These are phyloP conservation scores for Vitellaria paradoxa DNA, from an alignment of 179 eudicot species.

Conservation along the genomic window DNA sequence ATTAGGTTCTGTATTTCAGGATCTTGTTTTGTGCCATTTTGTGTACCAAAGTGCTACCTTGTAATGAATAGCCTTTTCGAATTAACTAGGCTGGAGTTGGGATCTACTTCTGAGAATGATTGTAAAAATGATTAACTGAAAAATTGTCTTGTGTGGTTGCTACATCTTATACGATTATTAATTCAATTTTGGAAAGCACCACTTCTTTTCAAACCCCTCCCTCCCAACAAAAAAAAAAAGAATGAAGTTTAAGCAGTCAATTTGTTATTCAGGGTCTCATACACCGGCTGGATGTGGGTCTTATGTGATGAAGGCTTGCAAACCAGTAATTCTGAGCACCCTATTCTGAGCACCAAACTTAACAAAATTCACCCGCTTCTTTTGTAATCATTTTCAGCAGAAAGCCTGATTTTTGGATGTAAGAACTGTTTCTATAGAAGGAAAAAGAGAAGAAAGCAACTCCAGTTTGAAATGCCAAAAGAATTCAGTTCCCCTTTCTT, in stretches of 20 bases:
- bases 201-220: no score
- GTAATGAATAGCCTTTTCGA: background rate
- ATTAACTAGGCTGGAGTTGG: background rate
- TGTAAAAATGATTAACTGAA: background rate
- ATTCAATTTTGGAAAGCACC: no score
- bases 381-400: background rate
- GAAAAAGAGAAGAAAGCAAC: background rate
- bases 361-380: background rate
- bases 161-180: background rate
- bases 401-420: background rate
- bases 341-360: no score
- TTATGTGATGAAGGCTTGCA: no score
- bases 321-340: no score
- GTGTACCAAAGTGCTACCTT: background rate
- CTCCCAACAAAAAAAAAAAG: no score
- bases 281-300: no score
- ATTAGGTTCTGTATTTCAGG: background rate
- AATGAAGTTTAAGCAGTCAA: no score
- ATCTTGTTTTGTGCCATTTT: background rate
- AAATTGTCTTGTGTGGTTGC: background rate
- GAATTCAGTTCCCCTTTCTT: background rate
- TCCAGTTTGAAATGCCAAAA: background rate
- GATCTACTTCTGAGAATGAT: background rate
- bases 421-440: background rate
- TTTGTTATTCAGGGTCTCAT: no score